Percentiles rank a stretch among this genome's conserved stretches.
These are phyloP conservation scores for Cladophialophora immunda DNA, from an alignment of 2,329 filamentous ascomycete genomes.

Conservation along the genomic window DNA sequence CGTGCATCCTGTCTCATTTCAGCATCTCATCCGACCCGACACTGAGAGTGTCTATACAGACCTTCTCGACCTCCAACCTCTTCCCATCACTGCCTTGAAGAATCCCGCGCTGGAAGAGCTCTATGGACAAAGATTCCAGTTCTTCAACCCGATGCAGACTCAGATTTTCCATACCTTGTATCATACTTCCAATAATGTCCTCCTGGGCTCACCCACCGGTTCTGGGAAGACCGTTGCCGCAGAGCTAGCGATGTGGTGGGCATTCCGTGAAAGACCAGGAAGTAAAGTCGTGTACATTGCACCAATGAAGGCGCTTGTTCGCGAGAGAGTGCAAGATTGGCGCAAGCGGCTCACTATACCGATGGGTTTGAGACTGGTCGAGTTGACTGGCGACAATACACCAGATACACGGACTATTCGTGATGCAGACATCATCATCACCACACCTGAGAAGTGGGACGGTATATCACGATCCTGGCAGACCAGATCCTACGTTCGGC, in stretches of 20 bases:
- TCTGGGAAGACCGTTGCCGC: conserved; percentile 97
- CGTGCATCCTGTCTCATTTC: conserved; percentile 93
- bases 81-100: conserved; percentile 86
- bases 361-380: conserved; percentile 88
- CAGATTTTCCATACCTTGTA: conserved; percentile 98
- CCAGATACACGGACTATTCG: conserved; percentile 95
- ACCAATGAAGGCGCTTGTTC: conserved; percentile 98
- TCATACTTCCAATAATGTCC: conserved; percentile 87
- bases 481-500: conserved; percentile 92
- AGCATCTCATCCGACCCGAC: conserved; percentile 95
- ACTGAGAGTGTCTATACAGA: conserved; percentile 98
- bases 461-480: conserved; percentile 99
- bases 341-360: conserved; percentile 79
- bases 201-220: conserved; percentile 93
- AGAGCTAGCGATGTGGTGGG: conserved; percentile 99
- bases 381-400: conserved; percentile 97
- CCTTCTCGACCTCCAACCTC: conserved; percentile 86
- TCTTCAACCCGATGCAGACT: conserved; percentile 99
- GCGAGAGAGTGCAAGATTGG: conserved; percentile 97
- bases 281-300: conserved; percentile 99
- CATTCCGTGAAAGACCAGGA: conserved; percentile 90
- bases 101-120: conserved; percentile 87
- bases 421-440: conserved; percentile 97
- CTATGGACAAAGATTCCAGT: conserved; percentile 88
- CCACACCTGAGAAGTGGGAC: conserved; percentile 99